These are phyloP conservation scores for Cnidoscolus chayamansa DNA, from an alignment of 441 rosid genomes.

Conservation along the genomic window DNA sequence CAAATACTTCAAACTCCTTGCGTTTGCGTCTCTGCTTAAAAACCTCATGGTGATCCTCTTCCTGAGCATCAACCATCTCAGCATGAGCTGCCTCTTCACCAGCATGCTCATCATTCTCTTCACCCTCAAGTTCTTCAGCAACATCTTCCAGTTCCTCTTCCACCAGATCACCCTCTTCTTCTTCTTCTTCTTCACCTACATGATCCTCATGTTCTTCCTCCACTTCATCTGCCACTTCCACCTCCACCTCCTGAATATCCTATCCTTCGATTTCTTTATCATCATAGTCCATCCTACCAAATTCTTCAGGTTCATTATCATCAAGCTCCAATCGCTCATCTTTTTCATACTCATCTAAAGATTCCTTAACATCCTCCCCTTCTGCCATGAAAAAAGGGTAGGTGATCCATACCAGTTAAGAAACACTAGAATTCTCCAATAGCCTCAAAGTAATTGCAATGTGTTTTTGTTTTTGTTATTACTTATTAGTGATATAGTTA, in stretches of 20 bases:
- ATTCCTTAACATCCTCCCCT: constrained; percentile 63
- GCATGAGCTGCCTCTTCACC: constrained; percentile 49
- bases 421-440: constrained; percentile 29
- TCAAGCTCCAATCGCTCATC: constrained; percentile 90
- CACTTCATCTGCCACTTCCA: constrained; percentile 41
- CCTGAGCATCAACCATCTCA: constrained; percentile 62
- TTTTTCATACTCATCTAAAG: constrained; percentile 72
- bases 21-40: constrained; percentile 86
- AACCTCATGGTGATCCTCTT: constrained; percentile 68
- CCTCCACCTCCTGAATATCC: constrained; percentile 37
- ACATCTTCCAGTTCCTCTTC: constrained; percentile 68
- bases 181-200: constrained; percentile 37
- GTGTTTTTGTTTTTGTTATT: background rate
- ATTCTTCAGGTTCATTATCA: constrained; percentile 86
- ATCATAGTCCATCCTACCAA: constrained; percentile 66
- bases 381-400: constrained; percentile 52
- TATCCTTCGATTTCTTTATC: constrained; percentile 68
- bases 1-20: constrained; percentile 94
- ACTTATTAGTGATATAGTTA: background rate
- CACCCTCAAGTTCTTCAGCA: constrained; percentile 59
- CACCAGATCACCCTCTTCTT: constrained; percentile 64
- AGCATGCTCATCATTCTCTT: constrained; percentile 59
- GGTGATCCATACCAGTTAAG: constrained; percentile 41
- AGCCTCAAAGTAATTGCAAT: background rate
- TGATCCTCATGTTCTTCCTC: constrained; percentile 67